A percentile compares a stretch with the other conserved stretches of the same genome.
phyloP scores from a whole-genome alignment of 768 basidiomycete species.

The Rhodosporidiobolus sp. region DNA sequence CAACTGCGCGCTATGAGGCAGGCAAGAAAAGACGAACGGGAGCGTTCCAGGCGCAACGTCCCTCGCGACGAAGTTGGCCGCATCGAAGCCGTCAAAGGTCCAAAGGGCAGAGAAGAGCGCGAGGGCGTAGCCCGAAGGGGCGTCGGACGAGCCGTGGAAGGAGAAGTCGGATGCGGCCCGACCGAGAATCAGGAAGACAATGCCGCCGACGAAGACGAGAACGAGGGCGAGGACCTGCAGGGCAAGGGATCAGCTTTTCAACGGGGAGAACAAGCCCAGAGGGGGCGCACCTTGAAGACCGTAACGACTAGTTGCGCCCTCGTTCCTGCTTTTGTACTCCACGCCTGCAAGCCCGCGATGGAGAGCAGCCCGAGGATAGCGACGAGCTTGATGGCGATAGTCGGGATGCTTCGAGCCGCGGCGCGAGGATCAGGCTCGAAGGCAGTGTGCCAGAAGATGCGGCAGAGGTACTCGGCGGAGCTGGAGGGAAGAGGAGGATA shows the following conservation, averaged over 20 bases:
- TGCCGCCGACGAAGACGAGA: constrained; percentile 70
- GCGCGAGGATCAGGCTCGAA: constrained; percentile 68
- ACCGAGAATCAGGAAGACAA: constrained; percentile 71
- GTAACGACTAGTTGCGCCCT: constrained; percentile 84
- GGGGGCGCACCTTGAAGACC: constrained; percentile 66
- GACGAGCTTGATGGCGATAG: constrained; percentile 86
- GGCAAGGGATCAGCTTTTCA: constrained; percentile 11
- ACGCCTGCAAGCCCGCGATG: constrained; percentile 74
- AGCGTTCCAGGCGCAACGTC: constrained; percentile 20
- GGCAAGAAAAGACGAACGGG: background rate
- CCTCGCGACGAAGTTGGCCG: constrained; percentile 52
- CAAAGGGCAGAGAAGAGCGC: constrained; percentile 91
- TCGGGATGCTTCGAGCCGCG: constrained; percentile 60
- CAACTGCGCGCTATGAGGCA: no score
- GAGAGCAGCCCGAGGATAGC: constrained; percentile 68
- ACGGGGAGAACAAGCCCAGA: constrained; percentile 6
- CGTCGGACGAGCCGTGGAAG: constrained; percentile 69
- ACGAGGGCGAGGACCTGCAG: constrained; percentile 45
- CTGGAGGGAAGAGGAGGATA: constrained; percentile 6
- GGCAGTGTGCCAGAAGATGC: constrained; percentile 76
- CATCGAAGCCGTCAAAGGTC: constrained; percentile 90
- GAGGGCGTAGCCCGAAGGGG: constrained; percentile 82
- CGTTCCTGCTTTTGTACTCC: constrained; percentile 71
- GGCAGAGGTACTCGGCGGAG: constrained; percentile 65
- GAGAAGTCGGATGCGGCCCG: constrained; percentile 67